Base-by-base conservation (phyloP, 257 asterid species). In the Solanum piurae region DNA sequence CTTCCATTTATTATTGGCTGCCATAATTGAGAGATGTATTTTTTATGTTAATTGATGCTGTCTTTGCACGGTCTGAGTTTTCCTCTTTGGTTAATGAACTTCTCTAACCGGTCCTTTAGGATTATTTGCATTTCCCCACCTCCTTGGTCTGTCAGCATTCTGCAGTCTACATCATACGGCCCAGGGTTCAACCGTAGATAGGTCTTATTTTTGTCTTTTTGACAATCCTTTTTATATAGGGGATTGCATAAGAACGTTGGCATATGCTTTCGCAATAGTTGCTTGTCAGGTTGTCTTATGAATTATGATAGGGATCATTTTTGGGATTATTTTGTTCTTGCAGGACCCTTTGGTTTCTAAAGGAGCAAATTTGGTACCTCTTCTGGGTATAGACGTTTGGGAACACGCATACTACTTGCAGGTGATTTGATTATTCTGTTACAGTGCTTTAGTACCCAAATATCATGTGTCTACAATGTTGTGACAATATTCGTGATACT, bases 361-460 rank as follows among this genome's bases (percentile, higher is more conserved):
- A 92, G 96, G 98, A 84, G 80, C 94, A 84, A 92, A 76, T 88
- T 91, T 95, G 93, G 94, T 93, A 85, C 98, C 98, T 68, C 89
- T 95, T 86, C 91, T 95, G 76, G 96, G 98, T 18, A 94, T 95
- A 69, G 98, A 95, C 75, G 98, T 95, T 34, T 95, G 98, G 98
- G 98, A 95, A 88, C 98, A 94, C 62, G 98, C 98, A 27, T 95
- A 95, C 94, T 95, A 95, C 91, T 92, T 94, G 83, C 98, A 95
- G 98, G 98, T 95, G 87, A 21, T 77, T 86, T 58, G 58, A 21
- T 88, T 74, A 38, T 55, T 58, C 62, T 80, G 33, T 82, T 62
- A 33, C 52, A 4, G 33, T 87, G 27, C 44, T 49, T 80, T 82
- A 49, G 34, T 49, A 49, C 18, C 3, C 38, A 27, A 79, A 79